Evolutionary conservation across 805 yeast species (phyloP), one percentile per base, ranked within the genome.

Genomic region (Sungouiozyma ichnusensis): DNA sequence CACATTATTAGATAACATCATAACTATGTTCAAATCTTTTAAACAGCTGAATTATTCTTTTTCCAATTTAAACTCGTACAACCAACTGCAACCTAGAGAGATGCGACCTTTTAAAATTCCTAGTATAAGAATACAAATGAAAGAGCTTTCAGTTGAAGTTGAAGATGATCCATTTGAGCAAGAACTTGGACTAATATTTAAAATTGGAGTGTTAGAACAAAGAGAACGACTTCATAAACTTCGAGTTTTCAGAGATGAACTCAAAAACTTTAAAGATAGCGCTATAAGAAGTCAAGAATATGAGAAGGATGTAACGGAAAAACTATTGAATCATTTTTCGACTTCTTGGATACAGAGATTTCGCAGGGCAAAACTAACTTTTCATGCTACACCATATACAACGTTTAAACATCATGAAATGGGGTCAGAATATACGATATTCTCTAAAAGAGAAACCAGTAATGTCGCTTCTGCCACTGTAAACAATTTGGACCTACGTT

Each of bases 161-260:
- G 83, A 77, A 42, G 79, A 76, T 55, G 85, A 80, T 53, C 76
- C 79, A 1, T 79, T 80, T 54, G 86, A 80, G 54, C 67, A 69
- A 20, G 78, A 78, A 52, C 56, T 80, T n/a, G 69, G 73, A 2
- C 63, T 73, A 52, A 76, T 76, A 29, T 74, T 61, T 44, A 78
- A 77, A 48, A 63, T 77, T 11, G 86, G 85, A 1, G 43, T 65
- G 3, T 54, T 76, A 8, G 85, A 79, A 47, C 85, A 79, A 46
- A 64, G 65, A 38, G 68, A 65, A 37, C 60, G 85, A 43, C 33
- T 73, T 24, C 58, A 67, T 50, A 64, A 75, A 62, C 24, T 51
- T 11, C 45, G 52, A 13, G 49, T 52, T 14, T 54, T 66, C 32
- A 57, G 54, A 20, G 47, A 54, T 32, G 50, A 52, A 32, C 39